Conservation (phyloP, 371 early-diverging fungal genomes). For the Chytridium lagenaria region DNA sequence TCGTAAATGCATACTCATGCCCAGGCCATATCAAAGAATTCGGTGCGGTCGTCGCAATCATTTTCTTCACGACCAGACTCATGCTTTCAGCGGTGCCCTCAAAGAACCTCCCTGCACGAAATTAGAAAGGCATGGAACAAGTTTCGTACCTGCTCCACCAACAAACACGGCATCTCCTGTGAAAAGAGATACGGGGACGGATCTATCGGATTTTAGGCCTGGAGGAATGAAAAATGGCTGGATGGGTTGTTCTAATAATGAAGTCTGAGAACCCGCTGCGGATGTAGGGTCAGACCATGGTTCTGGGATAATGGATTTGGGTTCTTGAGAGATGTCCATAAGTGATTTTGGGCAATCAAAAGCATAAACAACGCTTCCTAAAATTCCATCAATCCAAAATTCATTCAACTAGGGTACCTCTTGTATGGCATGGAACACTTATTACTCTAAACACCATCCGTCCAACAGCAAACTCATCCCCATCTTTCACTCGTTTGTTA, state of each 20-base stretch:
- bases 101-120: conserved; percentile 20
- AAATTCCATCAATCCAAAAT: neutral
- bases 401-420: neutral
- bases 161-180: conserved; percentile 31
- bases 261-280: neutral
- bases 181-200: conserved; percentile 7
- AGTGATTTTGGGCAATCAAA: conserved; percentile 5
- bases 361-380: conserved; percentile 10
- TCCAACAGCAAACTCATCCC: conserved; percentile 16
- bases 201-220: neutral
- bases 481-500: conserved; percentile 4
- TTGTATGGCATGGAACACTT: conserved; percentile 22
- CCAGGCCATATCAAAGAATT: conserved; percentile 23
- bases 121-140: neutral
- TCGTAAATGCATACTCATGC: conserved; percentile 20
- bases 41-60: neutral
- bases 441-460: neutral
- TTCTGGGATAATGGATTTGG: neutral
- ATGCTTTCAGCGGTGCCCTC: conserved; percentile 19
- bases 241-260: neutral
- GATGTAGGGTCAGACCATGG: conserved; percentile 5
- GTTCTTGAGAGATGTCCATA: neutral
- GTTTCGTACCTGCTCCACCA: conserved; percentile 16
- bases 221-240: neutral
- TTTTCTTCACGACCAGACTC: neutral